These are phyloP conservation scores for Solanum pinnatisectum DNA, from an alignment of 257 asterid genomes.

Conservation along the genomic window DNA sequence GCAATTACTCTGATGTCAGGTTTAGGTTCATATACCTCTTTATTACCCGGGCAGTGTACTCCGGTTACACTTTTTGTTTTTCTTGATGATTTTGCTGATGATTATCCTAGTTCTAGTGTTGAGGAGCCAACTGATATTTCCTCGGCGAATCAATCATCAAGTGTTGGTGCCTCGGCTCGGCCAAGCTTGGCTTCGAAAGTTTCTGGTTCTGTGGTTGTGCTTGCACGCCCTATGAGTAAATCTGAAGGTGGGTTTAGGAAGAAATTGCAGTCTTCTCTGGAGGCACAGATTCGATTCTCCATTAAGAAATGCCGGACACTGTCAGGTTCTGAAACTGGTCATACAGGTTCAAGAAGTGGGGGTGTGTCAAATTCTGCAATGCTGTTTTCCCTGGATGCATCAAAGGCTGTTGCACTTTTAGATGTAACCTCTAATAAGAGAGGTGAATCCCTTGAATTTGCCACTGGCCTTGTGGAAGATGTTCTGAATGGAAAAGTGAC, in stretches of 20 bases:
- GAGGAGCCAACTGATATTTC: slow-evolving; percentile 52
- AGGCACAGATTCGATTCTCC: slow-evolving; percentile 88
- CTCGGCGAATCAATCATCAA: slow-evolving; percentile 28
- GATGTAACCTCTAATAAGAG: slow-evolving; percentile 47
- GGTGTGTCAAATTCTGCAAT: slow-evolving; percentile 41
- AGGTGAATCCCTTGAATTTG: slow-evolving; percentile 86
- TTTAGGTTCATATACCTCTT: slow-evolving; percentile 67
- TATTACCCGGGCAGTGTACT: slow-evolving; percentile 84
- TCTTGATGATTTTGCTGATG: slow-evolving; percentile 70
- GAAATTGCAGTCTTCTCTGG: slow-evolving; percentile 93
- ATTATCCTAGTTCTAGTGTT: slow-evolving; percentile 26
- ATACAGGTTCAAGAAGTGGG: slow-evolving; percentile 49
- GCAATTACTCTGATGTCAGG: slow-evolving; percentile 54
- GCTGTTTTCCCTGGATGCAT: slow-evolving; percentile 81
- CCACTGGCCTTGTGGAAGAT: slow-evolving; percentile 63
- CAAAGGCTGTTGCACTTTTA: slow-evolving; percentile 68
- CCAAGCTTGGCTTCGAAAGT: slow-evolving; percentile 56
- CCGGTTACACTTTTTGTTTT: slow-evolving; percentile 86
- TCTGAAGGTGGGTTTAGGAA: slow-evolving; percentile 63
- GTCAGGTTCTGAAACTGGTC: slow-evolving; percentile 62
- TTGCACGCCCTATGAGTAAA: slow-evolving; percentile 65
- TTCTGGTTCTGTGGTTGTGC: slow-evolving; percentile 68
- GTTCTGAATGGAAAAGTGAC: slow-evolving; percentile 74
- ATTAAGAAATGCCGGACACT: slow-evolving; percentile 80
- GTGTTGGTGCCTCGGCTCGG: slow-evolving; percentile 27